These are phyloP conservation scores for Rhodotorula diobovata DNA, from an alignment of 768 basidiomycete genomes.

Conservation along the genomic window DNA sequence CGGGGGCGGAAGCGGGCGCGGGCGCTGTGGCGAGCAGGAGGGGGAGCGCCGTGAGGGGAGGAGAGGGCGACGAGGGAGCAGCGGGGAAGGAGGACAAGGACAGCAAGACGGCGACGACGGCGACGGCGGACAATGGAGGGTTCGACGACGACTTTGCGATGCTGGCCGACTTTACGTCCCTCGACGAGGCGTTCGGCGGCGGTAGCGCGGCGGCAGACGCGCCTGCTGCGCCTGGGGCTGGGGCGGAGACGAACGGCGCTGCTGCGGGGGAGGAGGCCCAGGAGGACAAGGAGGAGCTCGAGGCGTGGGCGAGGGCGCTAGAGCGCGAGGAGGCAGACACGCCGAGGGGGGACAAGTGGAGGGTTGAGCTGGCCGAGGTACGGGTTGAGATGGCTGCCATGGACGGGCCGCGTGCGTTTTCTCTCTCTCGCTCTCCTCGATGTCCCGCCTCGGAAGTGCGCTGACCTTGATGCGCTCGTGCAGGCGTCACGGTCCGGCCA, in stretches of 20 bases:
- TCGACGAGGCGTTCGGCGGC: conserved; percentile 36
- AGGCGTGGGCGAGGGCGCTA: neutral
- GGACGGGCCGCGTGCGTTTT: conserved; percentile 28
- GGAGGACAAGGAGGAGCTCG: neutral
- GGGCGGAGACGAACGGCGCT: neutral
- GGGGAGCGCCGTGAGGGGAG: neutral
- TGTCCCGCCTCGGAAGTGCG: too few species aligned
- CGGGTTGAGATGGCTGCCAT: conserved; percentile 21
- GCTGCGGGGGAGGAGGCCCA: neutral
- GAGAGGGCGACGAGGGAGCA: neutral
- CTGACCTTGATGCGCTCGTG: too few species aligned
- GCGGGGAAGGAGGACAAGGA: neutral
- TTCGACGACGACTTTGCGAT: conserved; percentile 8
- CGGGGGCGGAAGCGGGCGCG: neutral
- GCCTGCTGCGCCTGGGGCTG: neutral
- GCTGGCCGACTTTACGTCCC: conserved; percentile 20
- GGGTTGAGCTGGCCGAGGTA: conserved; percentile 29
- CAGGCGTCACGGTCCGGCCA: conserved; percentile 30
- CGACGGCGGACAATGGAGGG: neutral
- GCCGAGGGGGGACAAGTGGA: neutral
- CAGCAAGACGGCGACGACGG: neutral
- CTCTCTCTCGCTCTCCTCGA: too few species aligned
- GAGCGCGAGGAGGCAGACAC: neutral
- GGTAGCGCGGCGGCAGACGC: neutral
- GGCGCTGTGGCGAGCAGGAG: neutral